phyloP scores from a whole-genome alignment of 2,329 filamentous ascomycete genomes.

The Alternaria sp. region DNA sequence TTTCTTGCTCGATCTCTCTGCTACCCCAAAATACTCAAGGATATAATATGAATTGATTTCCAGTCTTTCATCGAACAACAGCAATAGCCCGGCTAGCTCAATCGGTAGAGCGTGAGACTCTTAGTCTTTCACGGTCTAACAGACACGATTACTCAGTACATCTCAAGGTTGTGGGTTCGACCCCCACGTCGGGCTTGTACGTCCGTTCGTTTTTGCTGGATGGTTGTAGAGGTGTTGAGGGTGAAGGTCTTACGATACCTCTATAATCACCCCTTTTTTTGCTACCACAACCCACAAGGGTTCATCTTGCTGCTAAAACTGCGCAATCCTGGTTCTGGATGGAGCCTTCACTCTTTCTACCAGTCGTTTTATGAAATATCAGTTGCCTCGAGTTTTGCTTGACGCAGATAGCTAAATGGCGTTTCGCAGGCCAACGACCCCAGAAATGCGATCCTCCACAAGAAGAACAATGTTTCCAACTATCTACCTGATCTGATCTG shows the following conservation, averaged over 20 bases:
- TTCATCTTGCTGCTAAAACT: not conserved
- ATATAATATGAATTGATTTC: too few species aligned
- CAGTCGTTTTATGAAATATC: not conserved
- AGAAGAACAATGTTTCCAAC: not conserved
- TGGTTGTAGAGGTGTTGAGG: not conserved
- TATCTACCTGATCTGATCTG: not conserved
- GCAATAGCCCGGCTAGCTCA: constrained; percentile 37
- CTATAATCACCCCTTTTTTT: not conserved
- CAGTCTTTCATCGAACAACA: constrained; percentile 15
- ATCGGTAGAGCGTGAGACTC: constrained; percentile 56
- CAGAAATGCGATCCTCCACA: not conserved
- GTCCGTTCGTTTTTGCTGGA: not conserved
- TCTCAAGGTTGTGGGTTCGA: constrained; percentile 23
- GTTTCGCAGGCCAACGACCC: not conserved
- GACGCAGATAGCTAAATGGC: not conserved
- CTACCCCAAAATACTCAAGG: too few species aligned
- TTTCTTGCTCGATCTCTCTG: too few species aligned
- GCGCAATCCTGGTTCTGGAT: not conserved
- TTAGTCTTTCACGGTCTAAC: constrained; percentile 37
- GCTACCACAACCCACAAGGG: not conserved
- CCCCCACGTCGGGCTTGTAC: constrained; percentile 20
- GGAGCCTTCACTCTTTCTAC: not conserved
- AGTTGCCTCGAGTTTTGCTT: not conserved
- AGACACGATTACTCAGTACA: constrained; percentile 30
- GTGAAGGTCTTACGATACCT: not conserved